These are phyloP conservation scores for Penicillium sp. DNA, from an alignment of 2,329 filamentous ascomycete genomes.

Conservation along the genomic window DNA sequence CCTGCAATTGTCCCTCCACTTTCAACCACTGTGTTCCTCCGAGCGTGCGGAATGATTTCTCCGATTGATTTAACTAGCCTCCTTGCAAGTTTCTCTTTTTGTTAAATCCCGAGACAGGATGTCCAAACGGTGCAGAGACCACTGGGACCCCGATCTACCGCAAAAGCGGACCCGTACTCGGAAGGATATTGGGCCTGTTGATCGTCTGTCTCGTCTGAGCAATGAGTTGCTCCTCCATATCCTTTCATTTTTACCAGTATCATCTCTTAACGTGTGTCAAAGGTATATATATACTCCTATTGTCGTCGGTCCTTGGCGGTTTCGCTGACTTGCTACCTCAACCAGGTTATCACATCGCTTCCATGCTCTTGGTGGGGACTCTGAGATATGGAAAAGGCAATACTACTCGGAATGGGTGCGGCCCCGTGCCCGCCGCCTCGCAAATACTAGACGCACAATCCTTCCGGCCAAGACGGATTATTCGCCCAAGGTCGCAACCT, in stretches of 20 bases:
- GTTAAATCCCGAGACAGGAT: constrained; percentile 22
- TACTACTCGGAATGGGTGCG: constrained; percentile 88
- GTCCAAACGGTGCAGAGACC: constrained; percentile 34
- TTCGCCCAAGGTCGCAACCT: constrained; percentile 58
- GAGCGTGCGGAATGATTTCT: neutral
- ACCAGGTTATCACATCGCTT: constrained; percentile 66
- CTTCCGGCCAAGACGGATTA: constrained; percentile 47
- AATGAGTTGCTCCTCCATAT: constrained; percentile 87
- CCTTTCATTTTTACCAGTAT: constrained; percentile 70
- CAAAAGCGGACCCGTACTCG: constrained; percentile 48
- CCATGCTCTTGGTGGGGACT: constrained; percentile 70
- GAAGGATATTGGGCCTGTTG: constrained; percentile 35
- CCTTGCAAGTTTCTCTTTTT: neutral
- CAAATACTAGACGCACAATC: constrained; percentile 57
- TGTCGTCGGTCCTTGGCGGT: neutral
- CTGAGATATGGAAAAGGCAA: constrained; percentile 84
- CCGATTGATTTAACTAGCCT: neutral
- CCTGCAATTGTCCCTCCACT: neutral
- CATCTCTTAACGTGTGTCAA: constrained; percentile 65
- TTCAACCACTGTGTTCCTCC: neutral
- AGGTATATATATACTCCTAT: constrained; percentile 45
- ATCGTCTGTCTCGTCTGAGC: constrained; percentile 72
- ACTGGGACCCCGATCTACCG: constrained; percentile 17
- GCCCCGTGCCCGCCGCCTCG: constrained; percentile 73
- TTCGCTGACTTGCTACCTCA: constrained; percentile 1